A percentile compares a stretch with the other conserved stretches of the same genome.
Conservation (phyloP, 176 grass and related monocot genomes). For the Rhynchospora pubera region DNA sequence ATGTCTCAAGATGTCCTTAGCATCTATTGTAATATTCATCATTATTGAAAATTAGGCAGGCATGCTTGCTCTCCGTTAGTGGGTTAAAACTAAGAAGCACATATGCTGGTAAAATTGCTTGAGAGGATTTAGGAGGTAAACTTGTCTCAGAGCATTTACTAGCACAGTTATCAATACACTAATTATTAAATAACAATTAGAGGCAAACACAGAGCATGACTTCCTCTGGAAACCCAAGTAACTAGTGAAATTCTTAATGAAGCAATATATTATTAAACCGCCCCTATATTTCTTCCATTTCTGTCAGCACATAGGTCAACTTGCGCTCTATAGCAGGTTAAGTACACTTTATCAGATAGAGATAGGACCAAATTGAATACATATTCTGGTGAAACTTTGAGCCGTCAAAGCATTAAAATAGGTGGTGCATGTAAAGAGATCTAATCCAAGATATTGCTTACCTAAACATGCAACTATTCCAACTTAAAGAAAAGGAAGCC, state of each 20-base stretch:
- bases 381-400: not conserved
- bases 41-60: too few relatives aligned
- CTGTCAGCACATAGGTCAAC: not conserved
- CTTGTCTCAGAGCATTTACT: not conserved
- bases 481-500: not conserved
- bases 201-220: not conserved
- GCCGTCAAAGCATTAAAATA: not conserved
- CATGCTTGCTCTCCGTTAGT: not conserved
- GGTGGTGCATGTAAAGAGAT: not conserved
- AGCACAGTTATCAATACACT: not conserved
- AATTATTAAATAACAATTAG: not conserved
- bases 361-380: not conserved
- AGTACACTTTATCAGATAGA: not conserved
- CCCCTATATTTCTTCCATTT: not conserved
- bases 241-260: not conserved
- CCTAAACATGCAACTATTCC: not conserved
- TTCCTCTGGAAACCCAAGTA: not conserved
- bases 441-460: not conserved
- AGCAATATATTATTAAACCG: not conserved
- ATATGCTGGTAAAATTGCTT: not conserved
- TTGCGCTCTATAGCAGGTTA: not conserved
- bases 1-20: not conserved
- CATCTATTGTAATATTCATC: not conserved
- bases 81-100: not conserved
- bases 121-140: not conserved